phyloP scores from a whole-genome alignment of 2,329 filamentous ascomycete species.

The Didymella lethalis region DNA sequence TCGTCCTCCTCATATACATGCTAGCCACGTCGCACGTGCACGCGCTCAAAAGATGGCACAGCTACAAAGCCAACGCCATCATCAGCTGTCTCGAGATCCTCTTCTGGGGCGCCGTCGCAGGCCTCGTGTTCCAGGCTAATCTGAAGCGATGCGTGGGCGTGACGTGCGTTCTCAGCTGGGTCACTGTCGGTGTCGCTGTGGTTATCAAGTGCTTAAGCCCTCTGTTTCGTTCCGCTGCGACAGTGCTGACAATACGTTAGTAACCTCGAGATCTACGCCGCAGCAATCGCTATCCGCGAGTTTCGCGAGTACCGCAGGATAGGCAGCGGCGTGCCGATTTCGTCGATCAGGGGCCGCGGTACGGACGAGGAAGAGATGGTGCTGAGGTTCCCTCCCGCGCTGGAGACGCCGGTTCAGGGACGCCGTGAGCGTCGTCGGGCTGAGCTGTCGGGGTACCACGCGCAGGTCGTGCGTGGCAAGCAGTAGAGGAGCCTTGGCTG shows the following conservation, averaged over 20 bases:
- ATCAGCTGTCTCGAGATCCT: constrained; percentile 54
- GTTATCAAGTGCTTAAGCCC: constrained; percentile 21
- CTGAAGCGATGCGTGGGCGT: constrained; percentile 26
- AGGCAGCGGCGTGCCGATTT: constrained; percentile 21
- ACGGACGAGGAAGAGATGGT: constrained; percentile 28
- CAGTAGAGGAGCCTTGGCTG: not conserved
- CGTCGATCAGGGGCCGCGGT: constrained; percentile 41
- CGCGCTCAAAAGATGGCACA: constrained; percentile 49
- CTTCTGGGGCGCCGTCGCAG: constrained; percentile 53
- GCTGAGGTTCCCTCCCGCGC: not conserved
- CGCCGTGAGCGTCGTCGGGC: not conserved
- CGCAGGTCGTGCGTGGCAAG: constrained; percentile 6
- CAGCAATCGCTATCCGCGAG: constrained; percentile 22
- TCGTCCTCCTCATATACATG: constrained; percentile 54
- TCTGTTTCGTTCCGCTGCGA: not conserved
- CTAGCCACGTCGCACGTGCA: constrained; percentile 50
- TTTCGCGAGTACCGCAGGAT: constrained; percentile 19
- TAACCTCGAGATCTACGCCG: constrained; percentile 13
- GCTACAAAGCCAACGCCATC: constrained; percentile 53
- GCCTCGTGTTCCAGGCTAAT: constrained; percentile 37
- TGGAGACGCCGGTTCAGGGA: not conserved
- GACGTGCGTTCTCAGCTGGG: constrained; percentile 32
- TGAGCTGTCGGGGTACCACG: not conserved
- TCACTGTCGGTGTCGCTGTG: constrained; percentile 28
- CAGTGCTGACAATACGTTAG: constrained; percentile 1